Evolutionary conservation across 1,284 basidiomycete species (phyloP), one percentile per base, ranked within the genome.

Genomic region (Hemileia vastatrix): DNA sequence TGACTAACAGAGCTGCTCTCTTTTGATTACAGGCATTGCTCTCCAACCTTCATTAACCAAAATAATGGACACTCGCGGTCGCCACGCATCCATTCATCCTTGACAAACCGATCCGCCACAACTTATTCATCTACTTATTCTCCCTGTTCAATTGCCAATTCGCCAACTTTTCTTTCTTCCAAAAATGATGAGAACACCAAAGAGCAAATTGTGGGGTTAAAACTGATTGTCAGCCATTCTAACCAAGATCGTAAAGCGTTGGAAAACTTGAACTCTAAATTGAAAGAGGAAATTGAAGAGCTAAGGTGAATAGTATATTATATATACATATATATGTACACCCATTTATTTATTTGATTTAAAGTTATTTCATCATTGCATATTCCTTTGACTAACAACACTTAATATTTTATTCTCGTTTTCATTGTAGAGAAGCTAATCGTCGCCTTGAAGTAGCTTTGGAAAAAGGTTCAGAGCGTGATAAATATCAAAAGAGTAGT

Each of bases 291-390:
- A 27, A 48, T 57, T n/a, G 43, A 47, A 31, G 55, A 57, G 48
- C 43, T 57, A 6, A 57, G 48, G 55, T 57, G 31, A 57, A 44
- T n/a, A n/a, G n/a, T n/a, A n/a, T n/a, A n/a, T n/a, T n/a, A n/a
- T n/a, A n/a, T n/a, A n/a, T n/a, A n/a, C n/a, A n/a, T n/a, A n/a
- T n/a, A n/a, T n/a, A n/a, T n/a, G n/a, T n/a, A n/a, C n/a, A n/a
- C n/a, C n/a, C n/a, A n/a, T n/a, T n/a, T 27, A 8, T 19, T 27
- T 36, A 24, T 55, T 19, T 9, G 11, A 9, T 15, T 6, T 49
- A 9, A 13, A 15, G 11, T 19, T 50, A 9, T 15, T 11, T 50
- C 48, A 11, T 23, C 32, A 6, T 32, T 53, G 8, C 23, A 6
- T 8, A 43, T 18, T 36, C 36, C 23, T 9, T 44, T 15, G 3